Percentiles rank a stretch among this genome's conserved stretches.
phyloP scores from a whole-genome alignment of 768 basidiomycete species.

The Rhodotorula taiwanensis region DNA sequence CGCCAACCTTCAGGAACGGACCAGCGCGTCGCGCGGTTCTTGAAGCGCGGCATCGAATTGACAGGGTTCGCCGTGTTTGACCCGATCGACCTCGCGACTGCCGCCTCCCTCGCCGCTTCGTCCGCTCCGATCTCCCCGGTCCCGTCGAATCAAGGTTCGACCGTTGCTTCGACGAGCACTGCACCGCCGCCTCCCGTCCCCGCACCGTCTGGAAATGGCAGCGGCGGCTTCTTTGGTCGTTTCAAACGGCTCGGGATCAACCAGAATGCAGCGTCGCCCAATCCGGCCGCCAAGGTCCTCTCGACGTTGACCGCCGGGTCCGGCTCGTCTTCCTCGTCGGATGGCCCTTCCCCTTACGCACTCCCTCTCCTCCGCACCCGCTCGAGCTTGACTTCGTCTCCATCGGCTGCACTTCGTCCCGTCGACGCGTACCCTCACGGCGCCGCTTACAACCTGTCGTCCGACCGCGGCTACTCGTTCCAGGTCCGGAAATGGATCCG shows the following conservation, averaged over 20 bases:
- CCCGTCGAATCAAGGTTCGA: neutral
- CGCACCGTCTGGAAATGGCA: neutral
- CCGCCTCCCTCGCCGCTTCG: neutral
- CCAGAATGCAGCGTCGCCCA: neutral
- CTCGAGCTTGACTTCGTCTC: conserved; percentile 14
- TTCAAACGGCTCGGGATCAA: conserved; percentile 25
- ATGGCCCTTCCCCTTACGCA: conserved; percentile 8
- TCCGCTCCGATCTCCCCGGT: neutral
- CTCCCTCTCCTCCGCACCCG: conserved; percentile 24
- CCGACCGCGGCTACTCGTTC: conserved; percentile 15
- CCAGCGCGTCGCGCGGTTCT: conserved; percentile 72
- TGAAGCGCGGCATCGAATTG: conserved; percentile 62
- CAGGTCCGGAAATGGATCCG: conserved; percentile 18
- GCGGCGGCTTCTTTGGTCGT: conserved; percentile 4
- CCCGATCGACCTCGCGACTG: conserved; percentile 54
- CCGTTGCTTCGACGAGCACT: neutral
- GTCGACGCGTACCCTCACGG: neutral
- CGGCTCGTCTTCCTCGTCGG: neutral
- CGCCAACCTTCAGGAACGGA: conserved; percentile 51
- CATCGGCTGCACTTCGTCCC: neutral
- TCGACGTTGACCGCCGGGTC: conserved; percentile 9
- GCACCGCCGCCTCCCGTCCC: neutral
- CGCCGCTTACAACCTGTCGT: neutral
- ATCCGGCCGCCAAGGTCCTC: conserved; percentile 9
- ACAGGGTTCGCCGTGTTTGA: conserved; percentile 71